These are phyloP conservation scores for Toxoplasma gondii DNA, from an alignment of 169 alveolate species.

Conservation along the genomic window DNA sequence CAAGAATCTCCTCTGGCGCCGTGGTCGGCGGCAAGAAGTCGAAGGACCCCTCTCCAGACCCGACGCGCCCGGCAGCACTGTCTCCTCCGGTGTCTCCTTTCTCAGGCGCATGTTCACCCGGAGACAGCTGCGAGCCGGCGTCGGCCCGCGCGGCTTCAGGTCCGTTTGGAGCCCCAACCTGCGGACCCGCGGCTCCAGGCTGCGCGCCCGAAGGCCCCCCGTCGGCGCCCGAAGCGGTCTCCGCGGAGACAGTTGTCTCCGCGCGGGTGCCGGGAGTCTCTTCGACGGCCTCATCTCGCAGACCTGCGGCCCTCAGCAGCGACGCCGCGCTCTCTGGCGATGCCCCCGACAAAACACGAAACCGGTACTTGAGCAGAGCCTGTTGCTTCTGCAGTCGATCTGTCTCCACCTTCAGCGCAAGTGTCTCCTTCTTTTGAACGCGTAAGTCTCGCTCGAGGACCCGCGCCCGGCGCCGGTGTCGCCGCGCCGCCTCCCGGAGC, in stretches of 20 bases:
- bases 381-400: background rate
- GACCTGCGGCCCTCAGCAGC: background rate
- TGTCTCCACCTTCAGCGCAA: slow-evolving; percentile 16
- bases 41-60: background rate
- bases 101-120: background rate
- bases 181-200: background rate
- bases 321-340: background rate
- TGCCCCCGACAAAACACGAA: background rate
- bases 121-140: background rate
- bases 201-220: background rate
- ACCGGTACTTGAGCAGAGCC: background rate
- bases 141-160: background rate
- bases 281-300: background rate
- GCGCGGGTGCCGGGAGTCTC: background rate
- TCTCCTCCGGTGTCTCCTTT: background rate
- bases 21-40: background rate
- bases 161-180: background rate
- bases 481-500: background rate
- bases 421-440: background rate
- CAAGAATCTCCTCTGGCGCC: background rate
- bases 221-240: background rate
- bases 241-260: background rate
- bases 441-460: background rate
- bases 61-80: background rate
- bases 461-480: background rate